Evolutionary conservation across 768 basidiomycete genomes (phyloP), one percentile per base, ranked within the genome.

Genomic region (Suillus lakei): DNA sequence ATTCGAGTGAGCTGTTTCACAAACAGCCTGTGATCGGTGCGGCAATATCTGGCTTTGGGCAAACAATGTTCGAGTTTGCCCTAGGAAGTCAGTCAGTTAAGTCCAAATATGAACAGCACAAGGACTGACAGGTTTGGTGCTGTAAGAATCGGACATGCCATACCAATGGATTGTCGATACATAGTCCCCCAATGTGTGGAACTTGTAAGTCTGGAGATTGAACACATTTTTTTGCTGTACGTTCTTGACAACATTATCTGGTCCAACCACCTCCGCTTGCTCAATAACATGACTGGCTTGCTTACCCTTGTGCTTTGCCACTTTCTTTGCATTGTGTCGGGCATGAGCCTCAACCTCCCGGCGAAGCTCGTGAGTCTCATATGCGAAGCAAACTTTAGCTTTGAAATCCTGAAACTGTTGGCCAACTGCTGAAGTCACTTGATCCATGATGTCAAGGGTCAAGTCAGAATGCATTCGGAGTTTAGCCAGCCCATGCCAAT

Each of bases 401-500:
- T 23, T 7, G 66, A 81, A 80, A 10, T 68, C 8, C 0, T 72
- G 73, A 3, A 79, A 41, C 3, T 30, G 43, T 4, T 61, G 13
- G 0, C 78, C 77, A 3, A 80, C 51, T 5, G 36, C 30, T 48
- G 43, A 65, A 63, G 44, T 76, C 67, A 23, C 70, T 62, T 1
- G 34, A 23, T 28, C 73, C 10, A 81, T 77, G 66, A 16, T 34
- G 41, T 1, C 10, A 16, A 51, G 74, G 46, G 39, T 76, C 7
- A 53, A 48, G 4, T 68, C 64, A 0, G 78, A 77, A 56, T 78
- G 79, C 7, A 76, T 50, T 0, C 77, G 69, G 6, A 82, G 71
- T 56, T 81, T 82, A 0, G 77, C 79, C 4, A 73, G 64, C 1
- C 66, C 74, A 69, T 80, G 79, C 80, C 80, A 82, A 5, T 68